These are phyloP conservation scores for Kernera saxatilis DNA, from an alignment of 345 rosid genomes.

Conservation along the genomic window DNA sequence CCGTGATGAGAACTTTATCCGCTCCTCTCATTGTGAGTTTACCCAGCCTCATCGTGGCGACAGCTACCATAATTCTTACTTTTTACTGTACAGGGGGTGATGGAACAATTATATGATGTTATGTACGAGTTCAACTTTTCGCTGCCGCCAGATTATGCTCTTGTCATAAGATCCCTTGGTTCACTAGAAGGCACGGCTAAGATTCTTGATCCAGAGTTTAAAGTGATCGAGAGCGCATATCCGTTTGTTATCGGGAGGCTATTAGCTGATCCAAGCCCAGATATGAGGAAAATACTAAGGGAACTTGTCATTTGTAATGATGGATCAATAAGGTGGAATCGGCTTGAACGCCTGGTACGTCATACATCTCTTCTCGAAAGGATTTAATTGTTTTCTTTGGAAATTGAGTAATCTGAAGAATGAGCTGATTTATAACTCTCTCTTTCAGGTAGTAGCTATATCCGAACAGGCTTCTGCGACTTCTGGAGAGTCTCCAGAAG, in stretches of 20 bases:
- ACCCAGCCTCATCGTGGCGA: not conserved
- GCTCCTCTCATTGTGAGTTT: not conserved
- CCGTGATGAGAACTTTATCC: not conserved
- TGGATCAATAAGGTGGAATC: slow-evolving; percentile 94
- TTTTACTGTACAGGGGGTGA: slow-evolving; percentile 58
- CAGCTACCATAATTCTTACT: not conserved
- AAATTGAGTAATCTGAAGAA: not conserved
- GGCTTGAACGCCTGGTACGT: slow-evolving; percentile 83
- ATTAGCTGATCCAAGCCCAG: slow-evolving; percentile 84
- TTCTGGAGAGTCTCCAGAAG: slow-evolving; percentile 32
- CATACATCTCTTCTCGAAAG: not conserved
- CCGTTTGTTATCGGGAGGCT: slow-evolving; percentile 90
- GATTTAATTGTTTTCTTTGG: not conserved
- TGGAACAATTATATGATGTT: slow-evolving; percentile 76
- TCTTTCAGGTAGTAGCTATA: slow-evolving; percentile 73
- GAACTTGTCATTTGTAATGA: slow-evolving; percentile 76
- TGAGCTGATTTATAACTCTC: not conserved
- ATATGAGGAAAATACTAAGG: slow-evolving; percentile 86
- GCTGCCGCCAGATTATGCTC: slow-evolving; percentile 91
- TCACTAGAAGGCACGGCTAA: slow-evolving; percentile 97
- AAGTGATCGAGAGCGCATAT: slow-evolving; percentile 85
- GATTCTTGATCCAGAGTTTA: slow-evolving; percentile 84
- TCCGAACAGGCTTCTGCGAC: slow-evolving; percentile 71
- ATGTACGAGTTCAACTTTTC: slow-evolving; percentile 91
- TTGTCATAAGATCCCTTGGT: slow-evolving; percentile 89